phyloP scores from a whole-genome alignment of 192 early-diverging fungal genomes.

The Globomyces pollinis-pini region DNA sequence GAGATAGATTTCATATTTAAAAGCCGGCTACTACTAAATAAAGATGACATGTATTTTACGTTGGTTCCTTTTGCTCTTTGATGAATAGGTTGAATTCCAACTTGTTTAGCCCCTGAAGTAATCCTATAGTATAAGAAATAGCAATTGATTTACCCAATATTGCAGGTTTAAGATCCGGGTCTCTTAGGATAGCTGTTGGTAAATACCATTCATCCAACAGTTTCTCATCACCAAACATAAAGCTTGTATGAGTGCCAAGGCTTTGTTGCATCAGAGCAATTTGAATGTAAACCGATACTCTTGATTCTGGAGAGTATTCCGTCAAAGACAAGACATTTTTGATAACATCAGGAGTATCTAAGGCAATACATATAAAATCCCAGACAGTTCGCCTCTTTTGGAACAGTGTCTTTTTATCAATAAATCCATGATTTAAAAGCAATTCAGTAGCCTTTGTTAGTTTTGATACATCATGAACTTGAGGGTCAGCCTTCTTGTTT shows the following conservation, averaged over 20 bases:
- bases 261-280: neutral
- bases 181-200: neutral
- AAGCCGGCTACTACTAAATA: neutral
- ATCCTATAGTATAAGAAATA: no score
- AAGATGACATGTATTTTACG: no score
- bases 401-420: neutral
- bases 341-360: neutral
- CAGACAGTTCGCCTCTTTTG: neutral
- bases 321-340: neutral
- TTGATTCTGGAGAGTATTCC: neutral
- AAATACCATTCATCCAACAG: neutral
- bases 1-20: neutral
- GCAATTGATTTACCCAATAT: no score
- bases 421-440: neutral
- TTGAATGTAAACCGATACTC: neutral
- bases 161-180: neutral
- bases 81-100: neutral
- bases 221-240: neutral
- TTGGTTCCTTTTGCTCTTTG: neutral
- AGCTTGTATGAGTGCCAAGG: neutral
- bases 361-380: constrained; percentile 7
- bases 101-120: neutral
- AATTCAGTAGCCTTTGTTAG: no score
- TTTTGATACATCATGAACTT: no score
- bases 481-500: no score